Percentiles rank a stretch among this genome's conserved stretches.
Evolutionary conservation across 2,329 filamentous ascomycete genomes (phyloP).

Genomic region (Dryadomyces quercivorus): DNA sequence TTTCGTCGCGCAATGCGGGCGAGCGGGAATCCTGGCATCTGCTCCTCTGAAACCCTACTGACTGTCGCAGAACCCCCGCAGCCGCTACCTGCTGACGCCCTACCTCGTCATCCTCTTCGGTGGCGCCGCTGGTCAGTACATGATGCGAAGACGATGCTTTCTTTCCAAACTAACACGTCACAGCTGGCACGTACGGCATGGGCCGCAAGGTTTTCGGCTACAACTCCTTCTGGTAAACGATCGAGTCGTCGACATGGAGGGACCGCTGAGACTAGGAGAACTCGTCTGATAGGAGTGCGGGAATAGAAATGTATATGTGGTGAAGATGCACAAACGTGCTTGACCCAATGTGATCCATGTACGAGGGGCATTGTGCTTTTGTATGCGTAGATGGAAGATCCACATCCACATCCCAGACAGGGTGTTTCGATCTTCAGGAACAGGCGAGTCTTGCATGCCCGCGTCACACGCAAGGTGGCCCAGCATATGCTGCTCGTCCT

Average conservation of each 20-base stretch:
- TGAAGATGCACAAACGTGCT: not conserved
- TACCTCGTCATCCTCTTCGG: conserved; percentile 56
- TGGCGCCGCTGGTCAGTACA: conserved; percentile 39
- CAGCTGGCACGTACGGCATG: conserved; percentile 58
- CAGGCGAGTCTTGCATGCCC: not conserved
- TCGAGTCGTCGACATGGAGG: not conserved
- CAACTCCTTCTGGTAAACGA: conserved; percentile 56
- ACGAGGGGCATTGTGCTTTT: too few relatives aligned
- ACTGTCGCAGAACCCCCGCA: conserved; percentile 46
- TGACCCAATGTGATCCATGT: not conserved
- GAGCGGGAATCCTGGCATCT: not conserved
- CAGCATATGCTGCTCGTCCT: not conserved
- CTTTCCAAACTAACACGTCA: not conserved
- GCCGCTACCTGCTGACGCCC: conserved; percentile 52
- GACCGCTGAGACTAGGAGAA: not conserved
- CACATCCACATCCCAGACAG: too few relatives aligned
- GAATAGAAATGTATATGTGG: not conserved
- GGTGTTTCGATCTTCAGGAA: not conserved
- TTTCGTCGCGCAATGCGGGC: not conserved
- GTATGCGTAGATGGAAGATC: too few relatives aligned
- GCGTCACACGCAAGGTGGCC: not conserved
- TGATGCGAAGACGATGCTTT: not conserved
- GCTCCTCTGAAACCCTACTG: not conserved
- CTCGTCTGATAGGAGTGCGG: not conserved
- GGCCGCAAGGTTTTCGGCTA: conserved; percentile 61